phyloP scores from a whole-genome alignment of 108 stramenopile species.

The Fistulifera pelliculosa region DNA sequence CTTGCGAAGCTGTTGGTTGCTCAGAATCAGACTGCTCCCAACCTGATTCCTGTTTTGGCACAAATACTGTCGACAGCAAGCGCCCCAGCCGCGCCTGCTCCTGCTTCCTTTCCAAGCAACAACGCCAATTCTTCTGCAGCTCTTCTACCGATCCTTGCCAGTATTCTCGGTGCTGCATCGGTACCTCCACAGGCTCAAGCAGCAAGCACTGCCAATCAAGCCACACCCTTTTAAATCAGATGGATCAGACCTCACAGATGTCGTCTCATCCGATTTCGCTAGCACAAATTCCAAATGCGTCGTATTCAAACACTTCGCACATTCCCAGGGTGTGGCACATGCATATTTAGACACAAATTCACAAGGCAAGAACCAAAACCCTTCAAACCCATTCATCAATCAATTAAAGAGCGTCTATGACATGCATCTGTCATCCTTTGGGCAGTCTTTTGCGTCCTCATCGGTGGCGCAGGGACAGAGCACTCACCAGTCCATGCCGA shows the following conservation, averaged over 20 bases:
- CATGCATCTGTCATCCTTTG: too few species aligned
- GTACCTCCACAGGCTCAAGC: slow-evolving; percentile 1
- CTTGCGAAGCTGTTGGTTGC: too few species aligned
- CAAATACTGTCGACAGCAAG: neutral
- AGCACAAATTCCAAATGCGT: neutral
- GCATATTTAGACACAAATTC: neutral
- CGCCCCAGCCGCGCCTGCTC: neutral
- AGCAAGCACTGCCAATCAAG: neutral
- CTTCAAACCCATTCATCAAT: too few species aligned
- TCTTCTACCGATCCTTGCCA: neutral
- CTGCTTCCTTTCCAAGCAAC: too few species aligned
- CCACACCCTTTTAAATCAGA: neutral
- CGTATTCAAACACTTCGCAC: too few species aligned
- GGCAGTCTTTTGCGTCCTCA: too few species aligned
- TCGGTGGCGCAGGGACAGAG: too few species aligned
- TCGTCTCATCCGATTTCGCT: neutral
- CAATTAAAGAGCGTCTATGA: too few species aligned
- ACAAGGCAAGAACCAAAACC: neutral
- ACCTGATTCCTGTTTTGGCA: too few species aligned
- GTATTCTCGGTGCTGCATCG: neutral
- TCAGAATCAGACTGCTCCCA: too few species aligned
- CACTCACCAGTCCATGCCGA: too few species aligned
- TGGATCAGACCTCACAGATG: neutral
- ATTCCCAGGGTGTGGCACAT: too few species aligned
- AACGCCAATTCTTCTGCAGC: slow-evolving; percentile 2